Percentiles rank a stretch among this genome's conserved stretches.
phyloP scores from a whole-genome alignment of 306 rosid species.

The Notholithocarpus densiflorus region DNA sequence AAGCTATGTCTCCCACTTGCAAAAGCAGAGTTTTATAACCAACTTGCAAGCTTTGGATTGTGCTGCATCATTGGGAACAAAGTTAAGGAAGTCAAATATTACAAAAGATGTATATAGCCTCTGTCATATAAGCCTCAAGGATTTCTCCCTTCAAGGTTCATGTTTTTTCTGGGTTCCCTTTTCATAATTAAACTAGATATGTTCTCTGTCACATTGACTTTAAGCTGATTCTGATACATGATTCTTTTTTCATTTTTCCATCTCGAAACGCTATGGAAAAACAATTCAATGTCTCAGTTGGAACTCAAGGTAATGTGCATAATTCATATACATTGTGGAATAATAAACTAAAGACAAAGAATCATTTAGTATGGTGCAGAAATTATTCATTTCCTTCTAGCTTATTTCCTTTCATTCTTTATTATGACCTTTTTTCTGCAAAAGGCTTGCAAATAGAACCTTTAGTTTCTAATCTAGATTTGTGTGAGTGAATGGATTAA shows the following conservation, averaged over 20 bases:
- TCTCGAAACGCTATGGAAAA: slow-evolving; percentile 34
- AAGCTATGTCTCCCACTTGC: slow-evolving; percentile 86
- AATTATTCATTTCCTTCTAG: not conserved
- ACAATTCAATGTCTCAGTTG: slow-evolving; percentile 59
- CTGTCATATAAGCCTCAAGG: slow-evolving; percentile 86
- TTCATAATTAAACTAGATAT: slow-evolving; percentile 2
- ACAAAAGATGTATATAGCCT: slow-evolving; percentile 65
- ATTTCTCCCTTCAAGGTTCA: slow-evolving; percentile 96
- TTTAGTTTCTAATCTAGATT: not conserved
- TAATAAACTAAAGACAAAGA: not conserved
- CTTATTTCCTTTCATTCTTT: not conserved
- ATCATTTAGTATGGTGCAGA: not conserved
- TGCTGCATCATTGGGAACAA: slow-evolving; percentile 79
- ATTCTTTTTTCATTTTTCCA: slow-evolving; percentile 17
- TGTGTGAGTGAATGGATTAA: not conserved
- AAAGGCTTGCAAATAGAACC: not conserved
- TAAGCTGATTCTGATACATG: slow-evolving; percentile 32
- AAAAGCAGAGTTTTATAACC: slow-evolving; percentile 91
- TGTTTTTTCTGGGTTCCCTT: slow-evolving; percentile 17
- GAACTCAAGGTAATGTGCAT: slow-evolving; percentile 68
- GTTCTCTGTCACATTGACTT: slow-evolving; percentile 11
- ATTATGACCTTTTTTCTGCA: not conserved
- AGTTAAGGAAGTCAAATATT: slow-evolving; percentile 59
- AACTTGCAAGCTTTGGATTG: slow-evolving; percentile 94
- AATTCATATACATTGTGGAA: not conserved